Conservation (phyloP, 2,329 filamentous ascomycete species). For the Exophiala lecanii-corni region DNA sequence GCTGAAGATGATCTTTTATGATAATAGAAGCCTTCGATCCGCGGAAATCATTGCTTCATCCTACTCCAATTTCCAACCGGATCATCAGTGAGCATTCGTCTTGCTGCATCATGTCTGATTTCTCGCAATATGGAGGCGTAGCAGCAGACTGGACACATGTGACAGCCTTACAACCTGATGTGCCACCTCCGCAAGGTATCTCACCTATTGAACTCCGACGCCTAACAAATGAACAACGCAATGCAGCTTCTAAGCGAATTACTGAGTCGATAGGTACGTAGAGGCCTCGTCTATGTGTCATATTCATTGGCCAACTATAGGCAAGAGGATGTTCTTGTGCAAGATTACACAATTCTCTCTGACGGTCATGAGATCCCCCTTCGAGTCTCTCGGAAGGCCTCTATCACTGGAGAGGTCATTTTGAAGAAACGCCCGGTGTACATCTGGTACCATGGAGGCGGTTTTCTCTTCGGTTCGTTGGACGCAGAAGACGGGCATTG, state of each 20-base stretch:
- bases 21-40: too few relatives aligned
- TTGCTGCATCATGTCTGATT: conserved; percentile 39
- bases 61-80: too few relatives aligned
- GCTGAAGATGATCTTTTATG: too few relatives aligned
- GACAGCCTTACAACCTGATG: conserved; percentile 43
- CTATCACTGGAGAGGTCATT: conserved; percentile 6
- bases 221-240: conserved; percentile 44
- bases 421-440: conserved; percentile 48
- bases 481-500: conserved; percentile 51
- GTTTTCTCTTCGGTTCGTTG: conserved; percentile 54
- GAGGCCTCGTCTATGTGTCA: too few relatives aligned
- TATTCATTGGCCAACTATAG: too few relatives aligned
- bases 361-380: background rate
- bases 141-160: conserved; percentile 44
- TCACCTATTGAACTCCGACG: background rate
- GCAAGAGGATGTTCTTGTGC: too few relatives aligned
- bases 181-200: conserved; percentile 38
- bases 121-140: conserved; percentile 38
- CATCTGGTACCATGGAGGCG: conserved; percentile 53
- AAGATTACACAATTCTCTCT: too few relatives aligned
- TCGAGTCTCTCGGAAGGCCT: background rate
- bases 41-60: too few relatives aligned
- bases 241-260: too few relatives aligned
- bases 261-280: too few relatives aligned
- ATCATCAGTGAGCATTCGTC: too few relatives aligned